Percentiles rank a stretch among this genome's conserved stretches.
Evolutionary conservation across 2,329 filamentous ascomycete genomes (phyloP).

Genomic region (Fusarium pininemorale): DNA sequence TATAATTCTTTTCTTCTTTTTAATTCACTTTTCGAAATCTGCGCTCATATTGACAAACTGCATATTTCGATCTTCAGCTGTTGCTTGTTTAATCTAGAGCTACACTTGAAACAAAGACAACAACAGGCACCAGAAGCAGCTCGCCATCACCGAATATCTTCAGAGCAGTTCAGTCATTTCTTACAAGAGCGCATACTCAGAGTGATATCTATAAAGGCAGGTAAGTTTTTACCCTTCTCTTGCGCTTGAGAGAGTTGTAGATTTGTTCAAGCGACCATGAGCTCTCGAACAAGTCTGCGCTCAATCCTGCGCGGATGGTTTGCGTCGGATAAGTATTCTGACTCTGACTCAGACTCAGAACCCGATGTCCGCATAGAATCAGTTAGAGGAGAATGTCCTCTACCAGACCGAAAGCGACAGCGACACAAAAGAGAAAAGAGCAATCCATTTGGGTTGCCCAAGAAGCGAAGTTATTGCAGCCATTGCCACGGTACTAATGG

Average conservation of each 20-base stretch:
- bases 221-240: not conserved
- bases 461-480: not conserved
- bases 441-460: not conserved
- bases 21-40: not conserved
- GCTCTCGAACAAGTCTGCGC: slow-evolving; percentile 22
- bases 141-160: not conserved
- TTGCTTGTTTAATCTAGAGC: not conserved
- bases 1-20: not conserved
- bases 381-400: not conserved
- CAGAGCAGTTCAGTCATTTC: not conserved
- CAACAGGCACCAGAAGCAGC: slow-evolving; percentile 1
- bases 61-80: not conserved
- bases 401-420: not conserved
- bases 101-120: slow-evolving; percentile 14
- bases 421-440: not conserved
- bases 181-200: not conserved
- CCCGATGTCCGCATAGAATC: not conserved
- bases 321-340: not conserved
- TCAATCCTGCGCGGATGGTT: slow-evolving; percentile 11
- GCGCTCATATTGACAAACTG: not conserved
- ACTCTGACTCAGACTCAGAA: slow-evolving; percentile 17
- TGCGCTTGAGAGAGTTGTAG: not conserved
- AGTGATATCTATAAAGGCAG: not conserved
- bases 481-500: not conserved
- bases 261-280: slow-evolving; percentile 11